Conservation (phyloP, 148 eudicot genomes). For the Fallopia convolvulus region DNA sequence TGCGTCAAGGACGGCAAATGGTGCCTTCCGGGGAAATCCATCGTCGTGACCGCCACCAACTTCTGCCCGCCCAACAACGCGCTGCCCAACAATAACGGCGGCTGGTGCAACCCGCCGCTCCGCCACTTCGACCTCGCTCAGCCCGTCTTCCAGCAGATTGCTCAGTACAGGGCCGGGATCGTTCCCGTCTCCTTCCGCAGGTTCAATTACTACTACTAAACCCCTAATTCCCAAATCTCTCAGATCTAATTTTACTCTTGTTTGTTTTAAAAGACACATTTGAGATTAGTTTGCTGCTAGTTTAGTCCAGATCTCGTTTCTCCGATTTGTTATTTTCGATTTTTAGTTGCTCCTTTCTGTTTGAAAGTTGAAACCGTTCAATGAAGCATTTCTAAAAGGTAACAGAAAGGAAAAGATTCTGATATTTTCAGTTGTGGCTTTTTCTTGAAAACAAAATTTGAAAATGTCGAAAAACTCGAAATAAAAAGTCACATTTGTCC, state of each 20-base stretch:
- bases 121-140: slow-evolving; percentile 82
- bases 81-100: slow-evolving; percentile 62
- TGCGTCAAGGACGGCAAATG: slow-evolving; percentile 58
- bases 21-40: slow-evolving; percentile 85
- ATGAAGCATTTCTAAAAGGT: background rate
- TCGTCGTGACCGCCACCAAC: slow-evolving; percentile 71
- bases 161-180: slow-evolving; percentile 85
- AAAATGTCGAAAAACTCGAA: no score
- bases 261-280: no score
- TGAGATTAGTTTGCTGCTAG: background rate
- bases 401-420: background rate
- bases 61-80: slow-evolving; percentile 88
- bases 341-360: no score
- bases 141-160: slow-evolving; percentile 88
- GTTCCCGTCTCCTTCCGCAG: slow-evolving; percentile 84
- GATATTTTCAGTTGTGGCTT: background rate
- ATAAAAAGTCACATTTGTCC: background rate
- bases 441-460: no score
- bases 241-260: no score
- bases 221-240: no score
- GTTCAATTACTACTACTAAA: background rate
- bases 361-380: background rate
- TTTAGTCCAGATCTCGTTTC: background rate
- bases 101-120: slow-evolving; percentile 96
- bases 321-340: background rate